These are phyloP conservation scores for Lentinula novae-zelandiae DNA, from an alignment of 1,284 basidiomycete genomes.

Conservation along the genomic window DNA sequence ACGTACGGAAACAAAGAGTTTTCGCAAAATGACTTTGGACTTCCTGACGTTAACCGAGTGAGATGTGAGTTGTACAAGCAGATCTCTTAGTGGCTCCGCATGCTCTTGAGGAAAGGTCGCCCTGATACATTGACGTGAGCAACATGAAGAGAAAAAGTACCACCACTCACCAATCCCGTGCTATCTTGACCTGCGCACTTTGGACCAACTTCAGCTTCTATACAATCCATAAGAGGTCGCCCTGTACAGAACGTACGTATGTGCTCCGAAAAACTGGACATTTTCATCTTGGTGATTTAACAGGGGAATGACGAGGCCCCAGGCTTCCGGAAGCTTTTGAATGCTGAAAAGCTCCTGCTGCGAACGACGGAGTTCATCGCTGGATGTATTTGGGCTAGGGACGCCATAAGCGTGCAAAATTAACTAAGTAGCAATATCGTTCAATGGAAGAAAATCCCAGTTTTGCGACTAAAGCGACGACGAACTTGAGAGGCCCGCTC, in stretches of 20 bases:
- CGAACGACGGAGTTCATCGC: slow-evolving; percentile 58
- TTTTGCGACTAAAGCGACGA: slow-evolving; percentile 14
- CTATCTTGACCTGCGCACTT: slow-evolving; percentile 80
- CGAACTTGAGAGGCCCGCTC: slow-evolving; percentile 46
- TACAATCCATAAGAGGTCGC: not conserved
- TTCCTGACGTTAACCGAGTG: slow-evolving; percentile 51
- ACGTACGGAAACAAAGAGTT: slow-evolving; percentile 82
- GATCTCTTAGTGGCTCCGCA: slow-evolving; percentile 48
- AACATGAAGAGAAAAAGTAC: not conserved
- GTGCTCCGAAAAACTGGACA: slow-evolving; percentile 90
- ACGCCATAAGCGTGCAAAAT: slow-evolving; percentile 63
- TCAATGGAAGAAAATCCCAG: slow-evolving; percentile 6
- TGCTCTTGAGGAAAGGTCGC: slow-evolving; percentile 51
- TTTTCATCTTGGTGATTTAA: slow-evolving; percentile 68
- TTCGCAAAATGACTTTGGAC: slow-evolving; percentile 73
- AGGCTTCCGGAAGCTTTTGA: slow-evolving; percentile 67
- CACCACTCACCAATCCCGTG: slow-evolving; percentile 73
- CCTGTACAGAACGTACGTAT: slow-evolving; percentile 43
- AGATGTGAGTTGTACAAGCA: slow-evolving; percentile 61
- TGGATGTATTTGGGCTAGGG: slow-evolving; percentile 38
- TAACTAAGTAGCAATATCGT: slow-evolving; percentile 29
- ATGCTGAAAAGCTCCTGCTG: slow-evolving; percentile 73
- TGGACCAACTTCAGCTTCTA: slow-evolving; percentile 2
- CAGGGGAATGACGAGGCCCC: slow-evolving; percentile 76
- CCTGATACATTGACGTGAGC: slow-evolving; percentile 1